phyloP scores from a whole-genome alignment of 1,284 basidiomycete species.

The Cystobasidium pallidum region DNA sequence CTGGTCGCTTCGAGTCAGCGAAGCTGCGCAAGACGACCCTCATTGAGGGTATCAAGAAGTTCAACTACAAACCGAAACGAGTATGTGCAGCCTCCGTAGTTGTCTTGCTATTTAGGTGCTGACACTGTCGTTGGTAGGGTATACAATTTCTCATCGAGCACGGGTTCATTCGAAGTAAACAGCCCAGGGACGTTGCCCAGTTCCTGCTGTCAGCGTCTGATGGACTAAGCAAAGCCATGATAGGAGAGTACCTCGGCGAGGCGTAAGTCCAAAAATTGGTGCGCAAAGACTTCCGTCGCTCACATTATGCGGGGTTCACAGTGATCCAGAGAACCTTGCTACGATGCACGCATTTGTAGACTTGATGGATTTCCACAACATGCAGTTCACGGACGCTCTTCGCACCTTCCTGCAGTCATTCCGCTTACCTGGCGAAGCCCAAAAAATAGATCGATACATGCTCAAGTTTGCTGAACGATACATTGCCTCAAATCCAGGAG shows the following conservation, averaged over 20 bases:
- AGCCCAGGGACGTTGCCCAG: constrained; percentile 78
- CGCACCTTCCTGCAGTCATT: constrained; percentile 88
- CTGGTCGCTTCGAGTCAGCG: constrained; percentile 88
- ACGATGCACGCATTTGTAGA: constrained; percentile 97
- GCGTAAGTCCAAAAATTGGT: too few relatives aligned
- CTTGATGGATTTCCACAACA: constrained; percentile 77
- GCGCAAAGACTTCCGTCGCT: too few relatives aligned
- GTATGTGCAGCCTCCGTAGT: constrained; percentile 59
- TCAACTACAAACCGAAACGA: constrained; percentile 96
- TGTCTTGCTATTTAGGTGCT: not conserved
- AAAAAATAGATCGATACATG: constrained; percentile 99
- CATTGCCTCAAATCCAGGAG: constrained; percentile 79
- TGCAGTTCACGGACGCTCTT: constrained; percentile 83
- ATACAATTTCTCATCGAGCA: constrained; percentile 85
- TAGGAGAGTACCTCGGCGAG: constrained; percentile 97
- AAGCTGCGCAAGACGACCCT: constrained; percentile 96
- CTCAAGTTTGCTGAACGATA: constrained; percentile 96
- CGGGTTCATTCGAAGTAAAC: constrained; percentile 79
- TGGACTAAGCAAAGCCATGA: constrained; percentile 91
- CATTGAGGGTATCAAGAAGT: constrained; percentile 93
- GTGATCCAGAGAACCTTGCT: constrained; percentile 37
- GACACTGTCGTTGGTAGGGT: constrained; percentile 63
- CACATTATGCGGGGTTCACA: too few relatives aligned
- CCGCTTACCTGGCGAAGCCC: constrained; percentile 90
- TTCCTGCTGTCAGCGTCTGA: constrained; percentile 84